Base-by-base conservation (phyloP, 2,329 filamentous ascomycete genomes). In the Aspergillus sojae region DNA sequence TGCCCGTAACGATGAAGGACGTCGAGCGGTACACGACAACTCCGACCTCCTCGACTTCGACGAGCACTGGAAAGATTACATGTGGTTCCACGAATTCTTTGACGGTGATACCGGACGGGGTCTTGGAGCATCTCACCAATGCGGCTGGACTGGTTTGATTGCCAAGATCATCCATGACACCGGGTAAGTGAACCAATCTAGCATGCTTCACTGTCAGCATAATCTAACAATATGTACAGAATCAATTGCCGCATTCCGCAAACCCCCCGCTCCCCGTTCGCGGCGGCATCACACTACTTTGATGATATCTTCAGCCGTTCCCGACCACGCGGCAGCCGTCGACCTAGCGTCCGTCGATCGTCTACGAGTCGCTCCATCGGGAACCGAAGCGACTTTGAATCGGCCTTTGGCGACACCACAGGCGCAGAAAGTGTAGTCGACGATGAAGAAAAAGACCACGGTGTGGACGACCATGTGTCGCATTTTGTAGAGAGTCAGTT, bases 51-150 rank as follows among this genome's bases (percentile, higher is more conserved):
- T 97, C 36, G 93, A 98, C 80, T 97, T 91, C 73, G 93, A 98
- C 74, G 89, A 92, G 28, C 84, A 97, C 78, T 98, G 94, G 94
- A 94, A 91, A 77, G 94, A 96, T 72, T 88, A 94, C 73, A 83
- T 98, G 71, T 97, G 93, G 92, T 98, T 96, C 84, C 91, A 96
- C 75, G 94, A 98, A 77, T 98, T 96, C 84, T 98, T 98, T 75
- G 94, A 98, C 74, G 94, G 93, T 45, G 94, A 98, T 76, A 89
- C 85, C 57, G 94, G 94, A 16, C 90, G 93, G 69, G 94, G 95
- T 19, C 85, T 98, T 1, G 94, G 94, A 62, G 93, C 94, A 43
- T 94, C 90, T 55, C 95, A 98, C 78, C 95, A 98, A 78, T 97
- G 93, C 74, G 94, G 94, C 57, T 98, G 95, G 94, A 97, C 94